Evolutionary conservation across 352 stramenopile species (phyloP), one percentile per base, ranked within the genome.

Genomic region (Pythium aquatile): DNA sequence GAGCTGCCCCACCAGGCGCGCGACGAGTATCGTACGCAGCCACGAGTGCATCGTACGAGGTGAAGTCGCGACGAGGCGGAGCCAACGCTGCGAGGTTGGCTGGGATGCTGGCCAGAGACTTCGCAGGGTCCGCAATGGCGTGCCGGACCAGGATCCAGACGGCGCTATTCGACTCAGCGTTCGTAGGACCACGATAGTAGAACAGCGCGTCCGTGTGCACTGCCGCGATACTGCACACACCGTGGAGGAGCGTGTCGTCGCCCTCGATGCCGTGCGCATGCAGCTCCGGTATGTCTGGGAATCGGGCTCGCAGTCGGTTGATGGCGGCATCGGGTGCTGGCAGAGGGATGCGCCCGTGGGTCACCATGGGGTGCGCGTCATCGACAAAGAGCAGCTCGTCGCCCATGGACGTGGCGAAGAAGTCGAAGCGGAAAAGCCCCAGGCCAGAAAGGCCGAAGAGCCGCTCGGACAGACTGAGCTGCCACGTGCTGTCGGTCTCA

Each of bases 171-270:
- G 58, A 54, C 9, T 63, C n/a, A 1, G 58, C 51, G n/a, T 58
- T 63, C 29, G 61, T 70, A 3, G 57, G 64, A 44, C 64, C 65
- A 16, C 58, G 58, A 35, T 70, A 70, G 64, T 70, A 70, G 44
- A 70, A 70, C 30, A 70, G 39, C 53, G 64, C 64, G 29, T 54
- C 51, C 3, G 64, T 70, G 20, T 37, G 46, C 20, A 70, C 51
- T 5, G 53, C 58, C 20, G 64, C 64, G 33, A 70, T 70, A 2
- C 51, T 57, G 51, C 58, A 65, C 16, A 70, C 42, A 24, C 57
- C 64, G 49, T 70, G 64, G n/a, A 61, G 35, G 14, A 59, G 10
- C 20, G 26, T 55, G 20, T 70, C 58, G 57, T 70, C 64, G 32
- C 17, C 28, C 30, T 54, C 26, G 1, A 70, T 14, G 17, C 52